Evolutionary conservation across 257 asterid species (phyloP).

Genomic region (Striga asiatica): DNA sequence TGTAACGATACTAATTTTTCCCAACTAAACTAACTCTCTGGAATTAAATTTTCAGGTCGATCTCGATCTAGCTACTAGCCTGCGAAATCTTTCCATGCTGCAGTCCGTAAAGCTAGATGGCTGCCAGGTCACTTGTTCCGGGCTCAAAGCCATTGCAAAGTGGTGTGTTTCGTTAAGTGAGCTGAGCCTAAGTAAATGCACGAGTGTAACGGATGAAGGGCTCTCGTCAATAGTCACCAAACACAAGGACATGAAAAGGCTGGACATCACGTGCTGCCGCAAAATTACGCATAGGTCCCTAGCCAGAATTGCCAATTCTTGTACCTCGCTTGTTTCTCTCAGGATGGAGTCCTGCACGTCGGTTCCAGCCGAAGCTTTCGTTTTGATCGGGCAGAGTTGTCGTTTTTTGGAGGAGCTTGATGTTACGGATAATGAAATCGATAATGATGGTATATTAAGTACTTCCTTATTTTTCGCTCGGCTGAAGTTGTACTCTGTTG

Average conservation of each 20-base stretch:
- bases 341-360: constrained; percentile 78
- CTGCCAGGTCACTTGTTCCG: constrained; percentile 67
- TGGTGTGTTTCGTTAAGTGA: constrained; percentile 55
- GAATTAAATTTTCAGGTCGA: constrained; percentile 47
- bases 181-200: constrained; percentile 70
- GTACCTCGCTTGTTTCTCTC: constrained; percentile 62
- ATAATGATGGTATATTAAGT: constrained; percentile 56
- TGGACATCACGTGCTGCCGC: constrained; percentile 88
- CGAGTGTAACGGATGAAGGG: constrained; percentile 83
- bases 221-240: constrained; percentile 57
- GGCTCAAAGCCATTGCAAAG: constrained; percentile 74
- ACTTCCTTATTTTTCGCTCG: too few species aligned
- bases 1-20: background rate
- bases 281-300: constrained; percentile 54
- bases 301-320: constrained; percentile 54
- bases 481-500: background rate
- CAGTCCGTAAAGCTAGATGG: constrained; percentile 72
- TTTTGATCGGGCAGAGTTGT: constrained; percentile 68
- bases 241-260: constrained; percentile 52
- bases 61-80: constrained; percentile 61
- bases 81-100: constrained; percentile 58
- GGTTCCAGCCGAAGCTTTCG: constrained; percentile 48
- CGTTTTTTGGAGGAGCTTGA: constrained; percentile 76
- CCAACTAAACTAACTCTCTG: constrained; percentile 3
- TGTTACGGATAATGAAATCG: constrained; percentile 72